A percentile compares a stretch with the other conserved stretches of the same genome.
These are phyloP conservation scores for Plasmodium coatneyi DNA, from an alignment of 169 alveolate species.

Conservation along the genomic window DNA sequence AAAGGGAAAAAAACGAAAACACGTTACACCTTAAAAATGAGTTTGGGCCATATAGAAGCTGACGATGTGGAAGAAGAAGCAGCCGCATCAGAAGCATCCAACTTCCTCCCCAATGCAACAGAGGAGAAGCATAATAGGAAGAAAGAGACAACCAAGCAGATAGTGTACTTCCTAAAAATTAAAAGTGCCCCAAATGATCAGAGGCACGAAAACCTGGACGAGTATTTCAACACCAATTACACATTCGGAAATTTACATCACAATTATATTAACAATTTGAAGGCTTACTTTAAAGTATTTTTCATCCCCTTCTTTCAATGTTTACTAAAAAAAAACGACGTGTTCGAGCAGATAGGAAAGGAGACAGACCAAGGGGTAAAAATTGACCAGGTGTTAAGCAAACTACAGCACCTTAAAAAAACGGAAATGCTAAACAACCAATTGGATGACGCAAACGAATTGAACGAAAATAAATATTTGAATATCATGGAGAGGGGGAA, in stretches of 20 bases:
- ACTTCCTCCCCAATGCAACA: not conserved
- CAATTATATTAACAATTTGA: slow-evolving; percentile 70
- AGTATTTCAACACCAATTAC: slow-evolving; percentile 63
- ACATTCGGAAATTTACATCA: slow-evolving; percentile 59
- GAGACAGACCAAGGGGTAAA: slow-evolving; percentile 32
- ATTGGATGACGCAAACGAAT: not conserved
- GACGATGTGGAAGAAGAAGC: slow-evolving; percentile 28
- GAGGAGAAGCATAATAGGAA: not conserved
- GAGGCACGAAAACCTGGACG: slow-evolving; percentile 36
- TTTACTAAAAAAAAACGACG: slow-evolving; percentile 54
- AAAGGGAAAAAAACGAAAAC: not conserved
- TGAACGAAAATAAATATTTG: slow-evolving; percentile 52
- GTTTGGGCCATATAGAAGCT: slow-evolving; percentile 11
- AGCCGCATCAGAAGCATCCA: not conserved
- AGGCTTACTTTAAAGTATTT: slow-evolving; percentile 48
- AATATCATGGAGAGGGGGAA: slow-evolving; percentile 46
- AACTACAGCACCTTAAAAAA: slow-evolving; percentile 38
- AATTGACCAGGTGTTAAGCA: slow-evolving; percentile 34
- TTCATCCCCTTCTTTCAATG: slow-evolving; percentile 66
- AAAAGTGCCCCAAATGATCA: not conserved
- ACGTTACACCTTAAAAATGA: slow-evolving; percentile 53
- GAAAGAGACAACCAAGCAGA: not conserved
- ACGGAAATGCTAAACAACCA: slow-evolving; percentile 21
- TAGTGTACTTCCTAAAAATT: slow-evolving; percentile 50
- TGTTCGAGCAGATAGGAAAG: slow-evolving; percentile 23